These are phyloP conservation scores for Solanum chacoense DNA, from an alignment of 305 asterid species.

Conservation along the genomic window DNA sequence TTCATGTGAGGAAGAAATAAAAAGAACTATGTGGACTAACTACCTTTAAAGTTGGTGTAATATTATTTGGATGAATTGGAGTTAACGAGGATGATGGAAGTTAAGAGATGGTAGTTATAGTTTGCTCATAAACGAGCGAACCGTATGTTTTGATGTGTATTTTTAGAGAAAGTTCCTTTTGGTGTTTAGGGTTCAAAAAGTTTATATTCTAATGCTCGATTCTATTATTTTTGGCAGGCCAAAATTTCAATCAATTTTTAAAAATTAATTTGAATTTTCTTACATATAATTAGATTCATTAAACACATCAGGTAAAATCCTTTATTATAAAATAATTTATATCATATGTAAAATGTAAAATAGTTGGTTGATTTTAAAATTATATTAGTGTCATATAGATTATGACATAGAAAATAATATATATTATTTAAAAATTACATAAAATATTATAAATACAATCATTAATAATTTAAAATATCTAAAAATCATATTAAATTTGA, in stretches of 20 bases:
- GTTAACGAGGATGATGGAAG: not conserved
- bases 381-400: no score
- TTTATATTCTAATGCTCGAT: accelerated
- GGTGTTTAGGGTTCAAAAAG: accelerated
- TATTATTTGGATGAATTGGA: no score
- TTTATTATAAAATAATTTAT: not conserved
- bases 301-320: not conserved
- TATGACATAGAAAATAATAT: no score
- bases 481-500: no score
- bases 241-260: not conserved
- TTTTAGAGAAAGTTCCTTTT: not conserved
- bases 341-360: not conserved
- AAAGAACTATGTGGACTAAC: no score
- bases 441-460: no score
- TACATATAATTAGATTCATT: not conserved
- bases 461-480: no score
- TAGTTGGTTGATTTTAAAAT: not conserved
- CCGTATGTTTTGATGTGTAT: accelerated
- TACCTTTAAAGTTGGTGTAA: no score
- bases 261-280: no score
- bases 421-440: no score
- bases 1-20: not conserved
- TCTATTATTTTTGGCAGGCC: no score
- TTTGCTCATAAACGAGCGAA: not conserved
- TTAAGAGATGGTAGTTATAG: not conserved